Conservation (phyloP, 345 rosid species). For the Clausena lansium region DNA sequence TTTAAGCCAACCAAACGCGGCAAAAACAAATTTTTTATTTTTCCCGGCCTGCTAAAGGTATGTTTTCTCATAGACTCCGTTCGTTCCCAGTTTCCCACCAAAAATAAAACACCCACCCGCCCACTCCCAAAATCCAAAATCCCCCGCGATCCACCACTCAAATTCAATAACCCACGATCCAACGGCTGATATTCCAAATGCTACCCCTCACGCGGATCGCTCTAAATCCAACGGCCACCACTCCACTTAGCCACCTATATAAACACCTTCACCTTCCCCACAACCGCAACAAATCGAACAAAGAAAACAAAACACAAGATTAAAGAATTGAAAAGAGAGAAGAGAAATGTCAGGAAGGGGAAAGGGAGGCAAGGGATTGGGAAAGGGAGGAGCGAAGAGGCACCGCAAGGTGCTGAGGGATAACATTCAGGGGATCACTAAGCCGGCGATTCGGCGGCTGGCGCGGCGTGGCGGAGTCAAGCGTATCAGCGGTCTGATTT, state of each 20-base stretch:
- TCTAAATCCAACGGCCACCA: constrained; percentile 17
- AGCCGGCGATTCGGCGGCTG: constrained; percentile 27
- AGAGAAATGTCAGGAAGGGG: constrained; percentile 37
- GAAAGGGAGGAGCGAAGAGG: constrained; percentile 43
- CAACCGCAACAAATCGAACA: background rate
- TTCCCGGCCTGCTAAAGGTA: background rate
- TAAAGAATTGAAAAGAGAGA: background rate
- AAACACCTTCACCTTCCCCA: background rate
- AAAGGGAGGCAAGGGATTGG: constrained; percentile 38
- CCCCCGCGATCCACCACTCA: background rate
- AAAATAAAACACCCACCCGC: background rate
- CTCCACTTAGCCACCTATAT: background rate
- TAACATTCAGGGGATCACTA: constrained; percentile 35
- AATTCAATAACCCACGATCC: background rate
- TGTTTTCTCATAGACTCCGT: background rate
- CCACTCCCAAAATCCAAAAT: background rate
- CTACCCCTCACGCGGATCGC: constrained; percentile 12
- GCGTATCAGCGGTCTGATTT: constrained; percentile 40
- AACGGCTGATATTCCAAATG: background rate
- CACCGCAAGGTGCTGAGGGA: constrained; percentile 36
- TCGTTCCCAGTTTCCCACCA: background rate
- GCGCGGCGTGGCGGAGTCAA: constrained; percentile 39
- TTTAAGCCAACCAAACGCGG: constrained; percentile 11
- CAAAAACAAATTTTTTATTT: background rate
- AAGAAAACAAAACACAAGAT: background rate